Evolutionary conservation across 176 grass and related monocot species (phyloP).

Genomic region (Eleusine coracana): DNA sequence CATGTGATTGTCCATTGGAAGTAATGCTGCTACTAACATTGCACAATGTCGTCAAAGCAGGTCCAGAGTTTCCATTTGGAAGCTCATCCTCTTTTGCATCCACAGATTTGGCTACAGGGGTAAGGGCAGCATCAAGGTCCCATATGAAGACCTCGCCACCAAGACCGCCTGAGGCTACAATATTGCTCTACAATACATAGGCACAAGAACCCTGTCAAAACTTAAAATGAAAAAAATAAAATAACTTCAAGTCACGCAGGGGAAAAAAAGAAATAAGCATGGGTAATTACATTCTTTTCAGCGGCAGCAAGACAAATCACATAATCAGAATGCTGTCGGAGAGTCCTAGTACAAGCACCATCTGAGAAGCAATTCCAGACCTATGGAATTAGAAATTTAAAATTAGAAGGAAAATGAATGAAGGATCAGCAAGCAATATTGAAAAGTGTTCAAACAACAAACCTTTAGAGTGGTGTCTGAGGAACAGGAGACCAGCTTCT

Average conservation of each 20-base stretch:
- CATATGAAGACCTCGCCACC: conserved; percentile 97
- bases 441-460: conserved; percentile 27
- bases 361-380: conserved; percentile 90
- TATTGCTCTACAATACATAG: conserved; percentile 69
- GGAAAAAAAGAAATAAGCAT: neutral
- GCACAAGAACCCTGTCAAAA: conserved; percentile 37
- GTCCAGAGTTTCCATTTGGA: conserved; percentile 75
- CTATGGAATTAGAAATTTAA: conserved; percentile 45
- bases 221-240: neutral
- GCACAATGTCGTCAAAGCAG: conserved; percentile 64
- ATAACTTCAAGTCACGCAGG: neutral
- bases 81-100: conserved; percentile 70
- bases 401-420: conserved; percentile 24
- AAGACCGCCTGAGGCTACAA: conserved; percentile 89
- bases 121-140: conserved; percentile 89
- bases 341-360: conserved; percentile 78
- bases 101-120: conserved; percentile 68
- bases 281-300: conserved; percentile 76
- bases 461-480: conserved; percentile 99
- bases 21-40: conserved; percentile 59
- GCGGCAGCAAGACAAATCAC: conserved; percentile 87
- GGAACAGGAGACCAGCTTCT: conserved; percentile 95
- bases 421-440: neutral
- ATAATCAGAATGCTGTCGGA: conserved; percentile 95
- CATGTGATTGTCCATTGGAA: conserved; percentile 68